These are phyloP conservation scores for Trypanosomatidae sp. DNA, from an alignment of 208 protist genomes.

Conservation along the genomic window DNA sequence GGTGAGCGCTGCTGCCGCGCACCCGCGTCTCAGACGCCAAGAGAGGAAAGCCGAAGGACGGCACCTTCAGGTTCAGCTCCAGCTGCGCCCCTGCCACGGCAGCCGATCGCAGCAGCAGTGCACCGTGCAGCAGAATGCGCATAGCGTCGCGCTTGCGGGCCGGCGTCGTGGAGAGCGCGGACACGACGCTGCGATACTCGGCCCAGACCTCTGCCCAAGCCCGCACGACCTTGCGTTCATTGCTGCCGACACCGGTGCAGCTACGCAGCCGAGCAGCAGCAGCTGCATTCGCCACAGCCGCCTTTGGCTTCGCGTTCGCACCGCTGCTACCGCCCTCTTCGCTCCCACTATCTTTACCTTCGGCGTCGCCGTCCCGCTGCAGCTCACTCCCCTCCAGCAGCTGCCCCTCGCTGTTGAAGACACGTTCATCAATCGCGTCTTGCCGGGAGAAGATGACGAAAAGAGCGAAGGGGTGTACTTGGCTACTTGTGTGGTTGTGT, in stretches of 20 bases:
- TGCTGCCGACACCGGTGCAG: slow-evolving; percentile 28
- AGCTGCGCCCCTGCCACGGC: slow-evolving; percentile 65
- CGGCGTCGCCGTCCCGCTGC: background rate
- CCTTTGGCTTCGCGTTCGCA: background rate
- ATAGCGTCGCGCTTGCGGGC: slow-evolving; percentile 74
- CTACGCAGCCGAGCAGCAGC: slow-evolving; percentile 20
- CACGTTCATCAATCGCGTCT: slow-evolving; percentile 52
- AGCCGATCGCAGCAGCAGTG: slow-evolving; percentile 71
- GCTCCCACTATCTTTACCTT: background rate
- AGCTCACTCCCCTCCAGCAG: slow-evolving; percentile 28
- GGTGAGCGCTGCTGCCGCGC: slow-evolving; percentile 22
- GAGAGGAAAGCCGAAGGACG: slow-evolving; percentile 80
- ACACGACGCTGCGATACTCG: slow-evolving; percentile 68
- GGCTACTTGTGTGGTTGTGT: slow-evolving; percentile 67
- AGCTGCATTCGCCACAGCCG: background rate
- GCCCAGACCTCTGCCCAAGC: slow-evolving; percentile 89
- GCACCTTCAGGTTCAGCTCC: slow-evolving; percentile 76
- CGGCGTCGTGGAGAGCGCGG: slow-evolving; percentile 59
- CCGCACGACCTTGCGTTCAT: slow-evolving; percentile 62
- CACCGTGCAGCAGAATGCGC: slow-evolving; percentile 80
- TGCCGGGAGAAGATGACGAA: slow-evolving; percentile 80
- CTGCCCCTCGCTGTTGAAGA: slow-evolving; percentile 24
- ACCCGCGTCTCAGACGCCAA: slow-evolving; percentile 58
- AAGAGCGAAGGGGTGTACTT: slow-evolving; percentile 83
- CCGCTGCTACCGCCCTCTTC: slow-evolving; percentile 5